Percentiles rank a stretch among this genome's conserved stretches.
Evolutionary conservation across 108 stramenopile species (phyloP).

Genomic region (Cyclotella distinguenda): DNA sequence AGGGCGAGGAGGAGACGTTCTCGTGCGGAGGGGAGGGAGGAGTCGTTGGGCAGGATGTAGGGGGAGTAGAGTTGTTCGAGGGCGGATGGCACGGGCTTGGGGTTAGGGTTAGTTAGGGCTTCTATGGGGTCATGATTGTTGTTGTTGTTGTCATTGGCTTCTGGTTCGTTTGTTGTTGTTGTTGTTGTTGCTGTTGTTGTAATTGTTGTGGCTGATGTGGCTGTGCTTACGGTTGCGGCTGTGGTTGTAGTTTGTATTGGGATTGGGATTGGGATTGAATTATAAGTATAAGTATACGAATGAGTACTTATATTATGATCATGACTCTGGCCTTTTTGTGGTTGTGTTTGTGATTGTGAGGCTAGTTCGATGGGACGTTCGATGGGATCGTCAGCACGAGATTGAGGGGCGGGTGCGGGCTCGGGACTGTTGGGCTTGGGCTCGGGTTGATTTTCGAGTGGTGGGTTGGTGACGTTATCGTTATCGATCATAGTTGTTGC

Average conservation of each 20-base stretch:
- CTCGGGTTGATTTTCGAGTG: no score
- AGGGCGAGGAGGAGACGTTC: slow-evolving; percentile 61
- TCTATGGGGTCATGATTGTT: neutral
- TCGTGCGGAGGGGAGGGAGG: slow-evolving; percentile 61
- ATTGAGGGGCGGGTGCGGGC: no score
- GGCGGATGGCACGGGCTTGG: neutral
- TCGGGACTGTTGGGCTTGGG: no score
- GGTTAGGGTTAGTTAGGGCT: neutral
- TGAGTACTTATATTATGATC: no score
- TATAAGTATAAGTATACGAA: no score
- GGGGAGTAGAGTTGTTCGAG: slow-evolving; percentile 52
- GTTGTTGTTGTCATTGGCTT: neutral
- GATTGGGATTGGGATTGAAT: no score
- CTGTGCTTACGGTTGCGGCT: slow-evolving; percentile 1
- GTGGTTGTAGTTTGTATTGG: neutral
- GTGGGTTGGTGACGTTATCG: no score
- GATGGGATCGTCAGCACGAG: no score
- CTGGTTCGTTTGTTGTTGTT: neutral
- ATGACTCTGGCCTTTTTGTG: no score
- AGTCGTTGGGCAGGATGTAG: slow-evolving; percentile 62
- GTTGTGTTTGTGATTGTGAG: no score
- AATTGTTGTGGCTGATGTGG: neutral
- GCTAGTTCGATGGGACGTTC: no score
- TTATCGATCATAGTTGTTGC: no score
- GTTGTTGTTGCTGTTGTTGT: neutral